Conservation (phyloP, 805 yeast genomes). For the Tetrapisispora namnaoensis region DNA sequence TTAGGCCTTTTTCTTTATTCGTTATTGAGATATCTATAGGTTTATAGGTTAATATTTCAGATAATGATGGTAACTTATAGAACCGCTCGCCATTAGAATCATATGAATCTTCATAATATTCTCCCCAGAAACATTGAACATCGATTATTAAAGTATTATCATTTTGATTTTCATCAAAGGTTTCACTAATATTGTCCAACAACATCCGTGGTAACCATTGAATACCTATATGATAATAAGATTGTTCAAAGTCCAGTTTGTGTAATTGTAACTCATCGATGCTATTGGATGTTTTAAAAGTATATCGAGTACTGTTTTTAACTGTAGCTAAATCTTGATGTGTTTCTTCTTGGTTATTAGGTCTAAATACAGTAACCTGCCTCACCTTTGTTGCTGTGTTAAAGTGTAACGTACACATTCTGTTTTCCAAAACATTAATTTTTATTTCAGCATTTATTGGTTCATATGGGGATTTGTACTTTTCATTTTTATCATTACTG, state of each 20-base stretch:
- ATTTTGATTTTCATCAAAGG: constrained; percentile 22
- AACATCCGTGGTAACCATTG: constrained; percentile 67
- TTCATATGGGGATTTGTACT: constrained; percentile 44
- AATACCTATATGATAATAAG: constrained; percentile 47
- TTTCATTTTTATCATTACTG: constrained; percentile 37
- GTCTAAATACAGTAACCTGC: constrained; percentile 44
- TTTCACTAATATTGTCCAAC: constrained; percentile 23
- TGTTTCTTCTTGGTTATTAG: constrained; percentile 18
- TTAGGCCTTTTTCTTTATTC: constrained; percentile 59
- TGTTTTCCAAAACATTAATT: constrained; percentile 49
- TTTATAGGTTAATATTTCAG: constrained; percentile 57
- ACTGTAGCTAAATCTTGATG: background rate
- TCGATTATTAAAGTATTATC: constrained; percentile 41
- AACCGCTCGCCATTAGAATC: constrained; percentile 27
- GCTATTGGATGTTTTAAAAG: constrained; percentile 45
- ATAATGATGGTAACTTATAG: constrained; percentile 56
- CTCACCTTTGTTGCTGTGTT: constrained; percentile 53
- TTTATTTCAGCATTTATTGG: constrained; percentile 55
- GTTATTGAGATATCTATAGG: constrained; percentile 59
- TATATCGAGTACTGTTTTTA: constrained; percentile 16
- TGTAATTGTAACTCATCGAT: constrained; percentile 56
- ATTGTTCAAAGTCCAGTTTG: constrained; percentile 50
- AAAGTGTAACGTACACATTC: constrained; percentile 56
- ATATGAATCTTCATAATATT: background rate
- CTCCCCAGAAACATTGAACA: constrained; percentile 58